Base-by-base conservation (phyloP, 441 rosid genomes). In the Syzygium syzygioides region DNA sequence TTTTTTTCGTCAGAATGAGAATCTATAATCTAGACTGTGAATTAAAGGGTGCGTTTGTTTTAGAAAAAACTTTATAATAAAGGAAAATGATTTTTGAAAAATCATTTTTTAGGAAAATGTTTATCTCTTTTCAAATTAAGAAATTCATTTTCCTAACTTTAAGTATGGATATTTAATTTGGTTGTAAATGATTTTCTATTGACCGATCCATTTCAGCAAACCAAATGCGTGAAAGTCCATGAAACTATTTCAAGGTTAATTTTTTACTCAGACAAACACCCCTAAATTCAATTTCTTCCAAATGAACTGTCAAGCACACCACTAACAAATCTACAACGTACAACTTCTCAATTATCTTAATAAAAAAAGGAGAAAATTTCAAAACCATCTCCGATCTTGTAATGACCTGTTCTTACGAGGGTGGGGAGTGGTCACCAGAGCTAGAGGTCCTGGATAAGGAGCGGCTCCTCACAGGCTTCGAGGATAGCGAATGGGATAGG, bases 41-140 rank as follows among this genome's bases (percentile, higher is more conserved):
- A 10, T 64, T 64, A 15, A 64, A 64, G 13, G 23, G 19, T 15
- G 76, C 8, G 76, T 30, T 30, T 64, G 15, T 64, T 64, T 64
- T 15, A 1, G 1, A 5, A 5, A 62, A 62, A 64, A 15, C 4
- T 30, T 17, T 30, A 64, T 62, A 18, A 30, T 30, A 15, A 9
- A 3, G 12, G 23, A 8, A 62, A 28, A 28, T 28, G 9, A 3
- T 62, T 62, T 28, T 0, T 10, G 0, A 60, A 60, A 13, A 60
- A 1, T 60, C 17, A 7, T n/a, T 62, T 7, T 14, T 62, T 6
- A 2, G 0, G 0, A 62, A 28, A 14, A 1, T 62, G 0, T 17
- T 62, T 62, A 14, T 0, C 7, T 4, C 8, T 64, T 64, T 30
- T 64, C 6, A 64, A 0, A 4, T 64, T 64, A 11, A 41, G 9